Conservation (phyloP, 768 basidiomycete species). For the Boletus tomentosulus region DNA sequence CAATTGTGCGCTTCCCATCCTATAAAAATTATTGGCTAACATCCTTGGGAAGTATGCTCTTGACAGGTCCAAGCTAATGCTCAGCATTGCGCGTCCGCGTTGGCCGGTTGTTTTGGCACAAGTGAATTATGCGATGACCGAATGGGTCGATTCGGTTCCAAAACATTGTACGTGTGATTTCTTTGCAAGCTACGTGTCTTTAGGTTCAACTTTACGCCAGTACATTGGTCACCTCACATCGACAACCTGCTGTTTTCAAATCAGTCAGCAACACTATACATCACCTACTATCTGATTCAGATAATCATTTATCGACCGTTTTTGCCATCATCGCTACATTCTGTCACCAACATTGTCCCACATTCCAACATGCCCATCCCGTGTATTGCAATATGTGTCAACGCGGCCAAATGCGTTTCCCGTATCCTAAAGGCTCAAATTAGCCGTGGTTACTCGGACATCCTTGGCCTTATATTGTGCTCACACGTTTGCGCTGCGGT, state of each 20-base stretch:
- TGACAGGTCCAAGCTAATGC: slow-evolving; percentile 55
- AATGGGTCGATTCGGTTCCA: slow-evolving; percentile 70
- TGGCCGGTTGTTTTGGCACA: slow-evolving; percentile 62
- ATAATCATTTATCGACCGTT: slow-evolving; percentile 72
- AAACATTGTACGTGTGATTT: slow-evolving; percentile 49
- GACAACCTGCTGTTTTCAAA: slow-evolving; percentile 45
- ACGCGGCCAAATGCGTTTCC: slow-evolving; percentile 57
- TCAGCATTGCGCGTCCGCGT: slow-evolving; percentile 48
- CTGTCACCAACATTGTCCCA: slow-evolving; percentile 19
- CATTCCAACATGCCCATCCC: slow-evolving; percentile 38
- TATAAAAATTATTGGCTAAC: background rate
- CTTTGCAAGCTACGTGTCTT: background rate
- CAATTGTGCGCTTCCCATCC: slow-evolving; percentile 47
- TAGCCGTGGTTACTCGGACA: slow-evolving; percentile 41
- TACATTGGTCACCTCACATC: slow-evolving; percentile 55
- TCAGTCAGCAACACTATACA: slow-evolving; percentile 55
- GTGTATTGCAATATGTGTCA: slow-evolving; percentile 55
- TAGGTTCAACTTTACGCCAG: slow-evolving; percentile 28
- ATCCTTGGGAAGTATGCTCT: slow-evolving; percentile 53
- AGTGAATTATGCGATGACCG: slow-evolving; percentile 63
- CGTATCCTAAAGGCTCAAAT: slow-evolving; percentile 54
- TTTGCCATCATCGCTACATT: slow-evolving; percentile 41
- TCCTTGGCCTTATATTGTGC: slow-evolving; percentile 40
- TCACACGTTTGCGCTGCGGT: slow-evolving; percentile 50
- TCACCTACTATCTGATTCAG: slow-evolving; percentile 56